Evolutionary conservation across 768 basidiomycete species (phyloP).

Genomic region (Antrodiella citrinella): DNA sequence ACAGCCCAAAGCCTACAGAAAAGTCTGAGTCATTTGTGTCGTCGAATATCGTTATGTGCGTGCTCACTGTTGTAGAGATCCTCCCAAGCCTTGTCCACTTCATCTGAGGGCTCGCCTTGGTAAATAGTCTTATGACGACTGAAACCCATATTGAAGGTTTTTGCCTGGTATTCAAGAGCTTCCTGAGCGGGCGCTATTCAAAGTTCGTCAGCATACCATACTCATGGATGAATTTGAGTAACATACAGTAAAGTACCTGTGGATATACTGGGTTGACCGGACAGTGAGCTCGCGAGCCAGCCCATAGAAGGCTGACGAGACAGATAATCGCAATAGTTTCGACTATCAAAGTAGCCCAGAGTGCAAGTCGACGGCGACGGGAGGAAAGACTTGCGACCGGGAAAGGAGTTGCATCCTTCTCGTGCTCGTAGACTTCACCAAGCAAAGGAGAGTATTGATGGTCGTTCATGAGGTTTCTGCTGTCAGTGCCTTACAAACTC

Average conservation of each 20-base stretch:
- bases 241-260: constrained; percentile 6
- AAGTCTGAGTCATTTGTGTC: neutral
- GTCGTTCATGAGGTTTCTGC: too few relatives aligned
- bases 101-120: constrained; percentile 1
- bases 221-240: too few relatives aligned
- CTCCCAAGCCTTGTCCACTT: constrained; percentile 5
- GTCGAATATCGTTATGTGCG: too few relatives aligned
- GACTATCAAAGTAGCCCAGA: neutral
- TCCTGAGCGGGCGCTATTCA: neutral
- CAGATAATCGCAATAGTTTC: neutral
- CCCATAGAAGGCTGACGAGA: neutral
- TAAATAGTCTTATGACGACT: neutral
- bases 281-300: neutral
- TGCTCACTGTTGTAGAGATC: too few relatives aligned
- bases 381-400: neutral
- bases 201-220: neutral
- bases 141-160: neutral
- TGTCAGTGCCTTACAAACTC: too few relatives aligned
- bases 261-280: neutral
- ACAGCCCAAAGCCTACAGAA: constrained; percentile 1
- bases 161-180: neutral
- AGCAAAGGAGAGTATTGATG: too few relatives aligned
- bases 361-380: neutral
- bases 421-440: too few relatives aligned
- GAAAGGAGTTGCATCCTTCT: neutral